These are phyloP conservation scores for Umbellularia californica DNA, from an alignment of 164 flowering plant genomes.

Conservation along the genomic window DNA sequence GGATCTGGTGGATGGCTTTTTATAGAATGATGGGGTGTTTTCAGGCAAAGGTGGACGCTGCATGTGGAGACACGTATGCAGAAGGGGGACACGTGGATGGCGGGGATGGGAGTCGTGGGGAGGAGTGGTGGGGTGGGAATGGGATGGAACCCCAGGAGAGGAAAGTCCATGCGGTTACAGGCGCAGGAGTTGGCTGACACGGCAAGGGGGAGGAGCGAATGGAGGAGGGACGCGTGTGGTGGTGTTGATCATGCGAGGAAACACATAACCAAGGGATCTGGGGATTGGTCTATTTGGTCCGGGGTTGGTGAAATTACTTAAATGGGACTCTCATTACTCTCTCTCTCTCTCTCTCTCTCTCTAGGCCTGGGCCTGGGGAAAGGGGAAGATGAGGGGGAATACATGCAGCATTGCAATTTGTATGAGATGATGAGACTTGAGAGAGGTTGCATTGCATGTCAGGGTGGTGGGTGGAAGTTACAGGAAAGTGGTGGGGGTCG, in stretches of 20 bases:
- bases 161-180: not conserved
- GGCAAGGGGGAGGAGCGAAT: not conserved
- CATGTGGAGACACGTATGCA: not conserved
- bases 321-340: not conserved
- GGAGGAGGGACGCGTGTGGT: not conserved
- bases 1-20: not conserved
- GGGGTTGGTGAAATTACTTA: not conserved
- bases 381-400: too few species aligned
- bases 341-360: not conserved
- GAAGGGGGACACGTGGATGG: not conserved
- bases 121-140: not conserved
- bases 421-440: too few species aligned
- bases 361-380: too few species aligned
- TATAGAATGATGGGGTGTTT: not conserved
- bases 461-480: not conserved
- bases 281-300: not conserved
- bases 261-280: not conserved
- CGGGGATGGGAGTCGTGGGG: not conserved
- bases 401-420: too few species aligned
- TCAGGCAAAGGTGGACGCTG: not conserved
- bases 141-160: not conserved
- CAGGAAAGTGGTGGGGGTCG: not conserved
- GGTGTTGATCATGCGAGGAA: not conserved
- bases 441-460: not conserved
- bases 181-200: constrained; percentile 6